Base-by-base conservation (phyloP, 305 asterid species). In the Petunia hybrid region DNA sequence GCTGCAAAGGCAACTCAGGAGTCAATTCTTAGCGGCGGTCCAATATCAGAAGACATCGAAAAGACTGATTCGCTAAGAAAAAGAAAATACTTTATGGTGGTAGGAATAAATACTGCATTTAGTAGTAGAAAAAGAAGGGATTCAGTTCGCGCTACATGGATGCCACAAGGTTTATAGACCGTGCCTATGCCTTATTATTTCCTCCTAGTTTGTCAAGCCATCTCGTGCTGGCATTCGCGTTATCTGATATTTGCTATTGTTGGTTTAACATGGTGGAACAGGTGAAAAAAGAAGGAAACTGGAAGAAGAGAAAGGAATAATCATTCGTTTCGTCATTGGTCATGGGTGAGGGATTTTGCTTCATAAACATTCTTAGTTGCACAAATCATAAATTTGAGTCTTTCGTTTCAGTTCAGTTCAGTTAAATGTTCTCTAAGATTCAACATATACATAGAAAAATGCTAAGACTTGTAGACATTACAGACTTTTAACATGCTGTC, bases 271-370 rank as follows among this genome's bases (percentile, higher is more conserved):
- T 51, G 9, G 77, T 83, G 70, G 38, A 77, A 46, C 71, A 84
- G 87, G 87, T 5, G 87, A 82, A 36, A 85, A 85, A 61, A 56
- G 83, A 31, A 80, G 75, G 79, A 85, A 82, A 63, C 79, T 85
- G 1, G 87, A 85, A 76, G 87, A 79, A 41, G 85, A 85, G 70
- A 85, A 82, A 78, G 87, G 87, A 57, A 79, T 82, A 53, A 76
- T 85, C 62, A 76, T 82, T 16, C 83, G 84, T 2, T 85, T 85
- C 10, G 85, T 85, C 5, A 85, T 82, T 41, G 85, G 84, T 7
- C 87, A 81, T 66, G 68, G 86, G 86, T 83, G 75, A 8, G 70
- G 42, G 67, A 60, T 67, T 39, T 66, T 53, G 56, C 51, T 65
- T 67, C 64, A 1, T 79, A 43, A 36, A 36, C 46, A 73, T 35